A percentile compares a stretch with the other conserved stretches of the same genome.
Evolutionary conservation across 2,329 filamentous ascomycete species (phyloP).

Genomic region (Cercospora zeina): DNA sequence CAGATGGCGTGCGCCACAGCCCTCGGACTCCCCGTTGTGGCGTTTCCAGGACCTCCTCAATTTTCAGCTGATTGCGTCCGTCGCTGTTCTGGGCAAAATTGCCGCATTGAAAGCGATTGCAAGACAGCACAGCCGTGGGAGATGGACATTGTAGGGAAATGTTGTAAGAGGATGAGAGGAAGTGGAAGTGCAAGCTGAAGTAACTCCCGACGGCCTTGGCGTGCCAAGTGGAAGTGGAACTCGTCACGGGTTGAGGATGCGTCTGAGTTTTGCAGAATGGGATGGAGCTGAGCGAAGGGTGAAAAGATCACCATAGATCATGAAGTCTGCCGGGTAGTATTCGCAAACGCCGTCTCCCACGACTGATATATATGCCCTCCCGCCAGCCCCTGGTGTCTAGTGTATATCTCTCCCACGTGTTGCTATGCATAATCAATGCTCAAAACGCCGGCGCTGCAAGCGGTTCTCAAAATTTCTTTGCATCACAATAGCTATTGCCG

Average conservation of each 20-base stretch:
- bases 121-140: neutral
- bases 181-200: neutral
- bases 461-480: neutral
- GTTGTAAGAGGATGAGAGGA: neutral
- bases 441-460: neutral
- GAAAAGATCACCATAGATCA: neutral
- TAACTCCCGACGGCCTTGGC: neutral
- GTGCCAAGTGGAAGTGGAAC: neutral
- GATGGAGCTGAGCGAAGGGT: neutral
- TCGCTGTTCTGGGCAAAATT: neutral
- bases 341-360: neutral
- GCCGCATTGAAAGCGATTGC: neutral
- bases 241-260: neutral
- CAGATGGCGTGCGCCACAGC: conserved; percentile 10
- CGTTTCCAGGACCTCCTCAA: neutral
- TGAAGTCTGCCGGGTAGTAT: neutral
- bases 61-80: conserved; percentile 2
- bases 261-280: no score
- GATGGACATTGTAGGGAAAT: neutral
- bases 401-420: neutral
- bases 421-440: neutral
- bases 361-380: no score
- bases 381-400: neutral
- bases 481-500: neutral
- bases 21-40: conserved; percentile 14